Base-by-base conservation (phyloP, 192 early-diverging fungal species). In the Powellomyces hirtus region DNA sequence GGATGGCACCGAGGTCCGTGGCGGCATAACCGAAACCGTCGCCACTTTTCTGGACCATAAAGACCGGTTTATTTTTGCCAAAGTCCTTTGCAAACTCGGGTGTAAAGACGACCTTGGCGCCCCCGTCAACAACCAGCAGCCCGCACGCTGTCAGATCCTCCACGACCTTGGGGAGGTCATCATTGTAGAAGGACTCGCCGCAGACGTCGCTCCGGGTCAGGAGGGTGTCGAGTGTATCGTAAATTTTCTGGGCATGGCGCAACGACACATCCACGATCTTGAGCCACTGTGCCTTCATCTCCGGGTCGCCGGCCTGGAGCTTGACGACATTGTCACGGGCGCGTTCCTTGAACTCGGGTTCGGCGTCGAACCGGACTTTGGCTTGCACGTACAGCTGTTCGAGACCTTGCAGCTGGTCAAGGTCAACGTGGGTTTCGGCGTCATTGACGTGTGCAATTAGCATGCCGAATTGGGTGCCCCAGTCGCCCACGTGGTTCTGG, bases 401-500 rank as follows among this genome's bases (percentile, higher is more conserved):
- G 85, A 93, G 38, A 34, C 44, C 94, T 85, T 89, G 71, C 40
- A 52, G 44, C 37, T 56, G 42, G 11, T 26, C 37, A 22, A 58
- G 59, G 18, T 64, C 69, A 18, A 40, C 68, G 35, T 58, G 18
- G 34, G 30, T 42, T 6, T 36, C 18, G 26, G 33, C 10, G 24
- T 61, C 67, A 34, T 53, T 14, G n/a, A 69, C 60, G 38, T 64
- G 46, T 14, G 63, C 63, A 18, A 58, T 65, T 46, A 59, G 59
- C 78, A 71, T 80, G 85, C 92, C 97, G 73, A 94, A 99, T 81
- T 98, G 96, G 78, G 96, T 99, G 63, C 97, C 97, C 97, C 97
- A 99, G 76, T 99, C 96, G 61, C 97, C 97, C 34, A 99, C 81
- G 77, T 99, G 96, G 85, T 99, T 99, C 82, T 97, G 92, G 38